Evolutionary conservation across 441 rosid genomes (phyloP).

Genomic region (Croton laevigatus): DNA sequence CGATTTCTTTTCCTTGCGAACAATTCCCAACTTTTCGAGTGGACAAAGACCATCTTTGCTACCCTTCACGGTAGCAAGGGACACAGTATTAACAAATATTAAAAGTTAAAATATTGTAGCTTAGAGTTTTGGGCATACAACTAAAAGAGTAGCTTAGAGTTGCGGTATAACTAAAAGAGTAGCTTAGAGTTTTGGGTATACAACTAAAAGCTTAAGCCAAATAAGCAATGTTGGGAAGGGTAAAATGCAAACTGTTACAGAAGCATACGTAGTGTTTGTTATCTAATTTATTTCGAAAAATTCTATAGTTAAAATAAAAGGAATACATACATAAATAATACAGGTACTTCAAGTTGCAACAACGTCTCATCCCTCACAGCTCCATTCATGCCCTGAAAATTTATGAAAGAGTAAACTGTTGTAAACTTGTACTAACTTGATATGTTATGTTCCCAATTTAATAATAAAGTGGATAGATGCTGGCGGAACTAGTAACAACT

Average conservation of each 20-base stretch:
- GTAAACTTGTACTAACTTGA: background rate
- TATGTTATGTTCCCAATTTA: background rate
- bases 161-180: background rate
- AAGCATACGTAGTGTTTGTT: background rate
- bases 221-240: background rate
- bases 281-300: background rate
- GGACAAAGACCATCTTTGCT: constrained; percentile 78
- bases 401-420: background rate
- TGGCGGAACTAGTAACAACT: background rate
- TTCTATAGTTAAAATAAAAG: background rate
- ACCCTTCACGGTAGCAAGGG: constrained; percentile 40
- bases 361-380: constrained; percentile 60
- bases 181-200: too few species aligned
- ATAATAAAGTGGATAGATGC: background rate
- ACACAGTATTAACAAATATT: background rate
- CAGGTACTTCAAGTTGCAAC: constrained; percentile 62
- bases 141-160: too few species aligned
- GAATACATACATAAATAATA: constrained; percentile 76
- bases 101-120: background rate
- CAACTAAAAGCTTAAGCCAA: background rate
- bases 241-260: background rate
- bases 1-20: constrained; percentile 57
- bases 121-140: background rate
- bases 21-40: constrained; percentile 58
- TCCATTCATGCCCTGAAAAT: constrained; percentile 56